A percentile compares a stretch with the other conserved stretches of the same genome.
Evolutionary conservation across 192 early-diverging fungal genomes (phyloP).

Genomic region (Nowakowskiella sp.): DNA sequence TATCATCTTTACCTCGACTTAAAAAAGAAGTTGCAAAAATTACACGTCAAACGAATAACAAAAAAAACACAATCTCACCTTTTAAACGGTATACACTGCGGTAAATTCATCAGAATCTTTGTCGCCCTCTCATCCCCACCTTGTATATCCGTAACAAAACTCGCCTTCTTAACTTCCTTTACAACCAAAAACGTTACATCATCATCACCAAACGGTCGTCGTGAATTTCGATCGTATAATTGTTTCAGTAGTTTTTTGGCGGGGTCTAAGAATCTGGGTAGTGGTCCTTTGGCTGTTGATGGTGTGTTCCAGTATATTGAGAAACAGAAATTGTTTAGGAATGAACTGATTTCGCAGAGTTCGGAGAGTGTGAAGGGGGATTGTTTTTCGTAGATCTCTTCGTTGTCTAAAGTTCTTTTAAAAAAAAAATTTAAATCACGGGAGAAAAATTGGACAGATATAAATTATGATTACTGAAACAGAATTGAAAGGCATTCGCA

Average conservation of each 20-base stretch:
- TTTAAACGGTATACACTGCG: not conserved
- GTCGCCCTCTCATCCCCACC: not conserved
- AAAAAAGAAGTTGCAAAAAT: not conserved
- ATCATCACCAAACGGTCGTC: constrained; percentile 6
- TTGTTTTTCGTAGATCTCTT: constrained; percentile 56
- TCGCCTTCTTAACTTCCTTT: not conserved
- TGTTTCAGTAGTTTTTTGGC: constrained; percentile 5
- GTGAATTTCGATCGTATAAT: constrained; percentile 12
- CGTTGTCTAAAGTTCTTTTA: constrained; percentile 55
- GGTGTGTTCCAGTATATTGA: constrained; percentile 32
- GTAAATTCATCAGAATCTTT: not conserved
- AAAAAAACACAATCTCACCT: too few species aligned
- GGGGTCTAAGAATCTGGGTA: not conserved
- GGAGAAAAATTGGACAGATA: constrained; percentile 1
- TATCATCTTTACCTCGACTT: not conserved
- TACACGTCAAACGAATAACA: too few species aligned
- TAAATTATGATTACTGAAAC: constrained; percentile 41
- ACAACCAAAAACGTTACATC: not conserved
- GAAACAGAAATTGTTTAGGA: constrained; percentile 63
- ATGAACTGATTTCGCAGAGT: constrained; percentile 38
- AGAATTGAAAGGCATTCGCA: constrained; percentile 50
- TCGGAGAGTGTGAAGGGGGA: constrained; percentile 43
- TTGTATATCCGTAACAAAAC: not conserved
- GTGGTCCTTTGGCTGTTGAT: too few species aligned
- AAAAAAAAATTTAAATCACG: not conserved